Evolutionary conservation across 805 yeast genomes (phyloP).

Genomic region (Monosporozyma yasuniensis): DNA sequence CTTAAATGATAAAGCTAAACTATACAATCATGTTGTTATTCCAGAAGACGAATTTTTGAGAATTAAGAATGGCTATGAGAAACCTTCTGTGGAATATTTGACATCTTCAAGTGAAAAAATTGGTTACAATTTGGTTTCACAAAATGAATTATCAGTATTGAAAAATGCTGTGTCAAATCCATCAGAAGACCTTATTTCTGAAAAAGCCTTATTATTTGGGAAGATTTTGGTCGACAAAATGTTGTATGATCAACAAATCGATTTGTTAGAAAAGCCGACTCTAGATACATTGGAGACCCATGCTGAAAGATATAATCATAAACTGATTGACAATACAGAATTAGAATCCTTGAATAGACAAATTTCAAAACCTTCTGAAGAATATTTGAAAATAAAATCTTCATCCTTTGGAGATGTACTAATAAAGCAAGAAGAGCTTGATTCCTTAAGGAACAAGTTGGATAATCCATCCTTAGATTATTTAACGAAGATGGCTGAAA

Average conservation of each 20-base stretch:
- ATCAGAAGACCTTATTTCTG: slow-evolving; percentile 4
- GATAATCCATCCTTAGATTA: slow-evolving; percentile 1
- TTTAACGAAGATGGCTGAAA: neutral
- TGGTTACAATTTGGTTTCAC: neutral
- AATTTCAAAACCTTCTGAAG: neutral
- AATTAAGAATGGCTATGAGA: slow-evolving; percentile 5
- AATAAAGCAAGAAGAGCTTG: slow-evolving; percentile 11
- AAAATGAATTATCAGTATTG: neutral
- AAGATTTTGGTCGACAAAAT: slow-evolving; percentile 1
- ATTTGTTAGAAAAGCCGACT: slow-evolving; percentile 7
- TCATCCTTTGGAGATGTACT: neutral
- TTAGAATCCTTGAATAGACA: neutral
- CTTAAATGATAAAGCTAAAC: slow-evolving; percentile 8
- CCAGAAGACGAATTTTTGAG: slow-evolving; percentile 9
- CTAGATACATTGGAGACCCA: slow-evolving; percentile 9
- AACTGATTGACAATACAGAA: slow-evolving; percentile 2
- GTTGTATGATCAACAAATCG: neutral
- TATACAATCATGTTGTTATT: slow-evolving; percentile 18
- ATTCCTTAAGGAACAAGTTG: neutral
- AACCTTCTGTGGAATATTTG: slow-evolving; percentile 16
- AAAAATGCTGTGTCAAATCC: neutral
- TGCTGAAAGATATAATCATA: slow-evolving; percentile 5
- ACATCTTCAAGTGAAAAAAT: slow-evolving; percentile 1
- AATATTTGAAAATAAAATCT: neutral
- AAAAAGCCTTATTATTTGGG: slow-evolving; percentile 6